phyloP scores from a whole-genome alignment of 495 filamentous ascomycete species.

The Talaromyces proteolyticus region DNA sequence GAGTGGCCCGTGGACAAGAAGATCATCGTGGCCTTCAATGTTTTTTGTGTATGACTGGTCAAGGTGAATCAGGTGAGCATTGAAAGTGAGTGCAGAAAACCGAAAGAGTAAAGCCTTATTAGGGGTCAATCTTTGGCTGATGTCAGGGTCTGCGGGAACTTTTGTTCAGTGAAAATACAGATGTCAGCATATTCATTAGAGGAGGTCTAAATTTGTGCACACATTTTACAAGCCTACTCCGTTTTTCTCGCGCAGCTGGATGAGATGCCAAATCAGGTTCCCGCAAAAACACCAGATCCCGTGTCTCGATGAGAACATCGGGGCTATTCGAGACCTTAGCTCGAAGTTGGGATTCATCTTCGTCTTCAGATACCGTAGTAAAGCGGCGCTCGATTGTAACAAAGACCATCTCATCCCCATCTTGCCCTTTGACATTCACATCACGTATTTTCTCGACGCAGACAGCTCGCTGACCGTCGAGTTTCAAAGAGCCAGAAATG shows the following conservation, averaged over 20 bases:
- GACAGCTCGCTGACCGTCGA: slow-evolving; percentile 46
- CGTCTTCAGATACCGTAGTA: slow-evolving; percentile 26
- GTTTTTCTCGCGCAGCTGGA: slow-evolving; percentile 8
- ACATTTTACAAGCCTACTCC: slow-evolving; percentile 32
- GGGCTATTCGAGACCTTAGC: slow-evolving; percentile 39
- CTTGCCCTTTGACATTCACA: slow-evolving; percentile 48
- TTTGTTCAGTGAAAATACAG: background rate
- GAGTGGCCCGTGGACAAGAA: slow-evolving; percentile 84
- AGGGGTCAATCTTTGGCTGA: slow-evolving; percentile 55
- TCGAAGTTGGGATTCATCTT: slow-evolving; percentile 27
- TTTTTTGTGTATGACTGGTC: slow-evolving; percentile 62
- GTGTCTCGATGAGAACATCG: slow-evolving; percentile 41
- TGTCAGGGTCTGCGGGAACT: slow-evolving; percentile 44
- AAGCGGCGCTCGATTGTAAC: slow-evolving; percentile 52
- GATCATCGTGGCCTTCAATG: slow-evolving; percentile 65
- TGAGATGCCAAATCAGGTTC: slow-evolving; percentile 13
- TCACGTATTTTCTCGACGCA: slow-evolving; percentile 63
- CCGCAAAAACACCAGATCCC: slow-evolving; percentile 59
- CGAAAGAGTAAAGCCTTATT: slow-evolving; percentile 67
- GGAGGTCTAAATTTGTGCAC: slow-evolving; percentile 10
- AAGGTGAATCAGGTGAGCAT: slow-evolving; percentile 82
- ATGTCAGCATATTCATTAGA: slow-evolving; percentile 14
- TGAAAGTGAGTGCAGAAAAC: slow-evolving; percentile 81
- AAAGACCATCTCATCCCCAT: slow-evolving; percentile 53
- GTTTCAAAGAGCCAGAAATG: slow-evolving; percentile 9